Evolutionary conservation across 805 yeast genomes (phyloP).

Genomic region (Myxozyma nipponensis): DNA sequence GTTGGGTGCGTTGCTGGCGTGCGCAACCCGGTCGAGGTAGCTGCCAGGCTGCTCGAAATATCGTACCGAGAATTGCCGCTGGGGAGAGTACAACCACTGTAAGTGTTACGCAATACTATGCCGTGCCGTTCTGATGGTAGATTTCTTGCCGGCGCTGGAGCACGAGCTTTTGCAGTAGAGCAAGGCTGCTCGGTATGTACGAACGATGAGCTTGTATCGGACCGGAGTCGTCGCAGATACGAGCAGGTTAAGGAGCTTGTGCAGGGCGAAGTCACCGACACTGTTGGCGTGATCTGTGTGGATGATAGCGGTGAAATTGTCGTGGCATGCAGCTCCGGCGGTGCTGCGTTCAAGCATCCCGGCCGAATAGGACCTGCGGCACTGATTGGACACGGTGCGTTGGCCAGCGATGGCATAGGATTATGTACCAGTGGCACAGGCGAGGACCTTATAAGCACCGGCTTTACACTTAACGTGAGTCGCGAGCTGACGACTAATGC

Average conservation of each 20-base stretch:
- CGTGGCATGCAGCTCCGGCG: constrained; percentile 43
- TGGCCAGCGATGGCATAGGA: constrained; percentile 25
- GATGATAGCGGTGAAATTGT: constrained; percentile 30
- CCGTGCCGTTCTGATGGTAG: constrained; percentile 17
- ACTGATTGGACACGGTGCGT: constrained; percentile 39
- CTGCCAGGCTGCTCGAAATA: constrained; percentile 28
- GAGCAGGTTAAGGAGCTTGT: not conserved
- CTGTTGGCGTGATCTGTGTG: constrained; percentile 41
- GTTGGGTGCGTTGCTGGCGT: constrained; percentile 38
- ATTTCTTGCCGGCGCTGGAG: constrained; percentile 38
- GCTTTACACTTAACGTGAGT: constrained; percentile 31
- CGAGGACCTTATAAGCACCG: constrained; percentile 38
- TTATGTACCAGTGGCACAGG: constrained; percentile 41
- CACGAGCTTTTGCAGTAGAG: constrained; percentile 31
- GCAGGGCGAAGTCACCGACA: constrained; percentile 34
- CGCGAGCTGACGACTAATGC: not conserved
- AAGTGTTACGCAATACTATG: not conserved
- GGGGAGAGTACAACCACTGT: constrained; percentile 28
- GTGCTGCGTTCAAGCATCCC: constrained; percentile 36
- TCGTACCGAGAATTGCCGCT: constrained; percentile 13
- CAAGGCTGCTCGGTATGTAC: constrained; percentile 18
- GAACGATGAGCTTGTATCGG: constrained; percentile 21
- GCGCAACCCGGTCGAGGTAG: constrained; percentile 34
- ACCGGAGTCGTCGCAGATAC: too few species aligned
- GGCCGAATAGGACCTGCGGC: constrained; percentile 46